phyloP scores from a whole-genome alignment of 164 flowering plant genomes.

The Aristolochia californica region DNA sequence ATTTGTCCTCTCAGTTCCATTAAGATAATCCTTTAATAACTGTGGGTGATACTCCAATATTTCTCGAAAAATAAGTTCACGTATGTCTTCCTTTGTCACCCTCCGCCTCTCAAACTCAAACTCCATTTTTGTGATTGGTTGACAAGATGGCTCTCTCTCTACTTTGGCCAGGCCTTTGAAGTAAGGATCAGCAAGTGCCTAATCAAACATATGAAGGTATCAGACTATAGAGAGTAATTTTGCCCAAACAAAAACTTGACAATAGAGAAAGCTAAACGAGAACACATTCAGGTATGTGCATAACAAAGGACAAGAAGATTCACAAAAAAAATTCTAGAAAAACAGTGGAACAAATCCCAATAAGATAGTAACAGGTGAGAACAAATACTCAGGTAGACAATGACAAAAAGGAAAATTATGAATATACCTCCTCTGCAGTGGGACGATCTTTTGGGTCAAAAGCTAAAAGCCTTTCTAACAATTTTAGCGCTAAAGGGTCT shows the following conservation, averaged over 20 bases:
- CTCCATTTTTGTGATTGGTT: conserved; percentile 76
- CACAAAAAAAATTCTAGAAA: no score
- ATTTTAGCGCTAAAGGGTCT: conserved; percentile 65
- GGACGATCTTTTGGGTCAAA: conserved; percentile 95
- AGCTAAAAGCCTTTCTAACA: conserved; percentile 74
- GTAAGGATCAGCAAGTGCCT: conserved; percentile 92
- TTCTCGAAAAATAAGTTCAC: conserved; percentile 78
- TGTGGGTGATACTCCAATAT: conserved; percentile 91
- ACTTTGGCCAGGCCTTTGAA: conserved; percentile 74
- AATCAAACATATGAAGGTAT: conserved; percentile 6
- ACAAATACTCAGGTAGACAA: not conserved
- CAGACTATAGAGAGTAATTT: no score
- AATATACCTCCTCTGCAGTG: conserved; percentile 81
- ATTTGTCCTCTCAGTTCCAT: conserved; percentile 73
- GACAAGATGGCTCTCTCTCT: conserved; percentile 88
- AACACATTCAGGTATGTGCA: no score
- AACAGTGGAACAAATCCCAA: no score
- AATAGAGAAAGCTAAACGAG: no score
- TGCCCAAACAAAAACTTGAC: no score
- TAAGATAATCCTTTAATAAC: conserved; percentile 61
- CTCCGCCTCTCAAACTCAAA: conserved; percentile 90
- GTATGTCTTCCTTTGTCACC: conserved; percentile 76
- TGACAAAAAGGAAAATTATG: not conserved
- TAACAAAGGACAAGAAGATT: no score
- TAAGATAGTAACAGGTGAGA: not conserved